Base-by-base conservation (phyloP, 441 rosid genomes). In the Oxalis stricta region DNA sequence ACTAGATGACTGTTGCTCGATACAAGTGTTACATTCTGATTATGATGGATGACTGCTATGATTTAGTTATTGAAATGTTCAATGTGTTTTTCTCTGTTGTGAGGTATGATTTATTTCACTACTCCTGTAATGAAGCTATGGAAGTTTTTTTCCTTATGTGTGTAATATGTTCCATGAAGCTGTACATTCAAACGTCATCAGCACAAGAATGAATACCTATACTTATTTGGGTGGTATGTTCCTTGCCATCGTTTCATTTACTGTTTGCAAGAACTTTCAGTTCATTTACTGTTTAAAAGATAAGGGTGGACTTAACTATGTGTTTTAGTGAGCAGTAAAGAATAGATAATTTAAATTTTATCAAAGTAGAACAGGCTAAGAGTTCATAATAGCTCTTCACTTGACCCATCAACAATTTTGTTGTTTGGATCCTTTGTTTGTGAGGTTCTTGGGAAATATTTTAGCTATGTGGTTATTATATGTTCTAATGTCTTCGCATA, bases 11-110 rank as follows among this genome's bases (percentile, higher is more conserved):
- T 15, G 55, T 83, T 52, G 79, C 91, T 48, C 75, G 58, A 28
- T 83, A 79, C 51, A 81, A 71, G 61, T 85, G 82, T 55, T 89
- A 67, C n/a, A n/a, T n/a, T 50, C 73, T 91, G 62, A 60, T 78
- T 30, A 69, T 86, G 95, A 65, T 91, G 63, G 87, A 81, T 58
- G 83, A 64, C 55, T 75, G 84, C 66, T 38, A 47, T 26, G 76
- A 83, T 72, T 73, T 86, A 46, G 60, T 79, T 47, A 59, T 66
- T 54, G 72, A 83, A 51, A 77, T 91, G 95, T 91, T 91, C 64
- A 69, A 68, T 34, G 56, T 52, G 32, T 77, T 86, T 61, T 91
- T 91, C 73, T 70, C 87, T 33, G 58, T 69, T 61, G 85, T 71
- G 60, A 77, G 98, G 96, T 89, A 33, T 51, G 60, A 18, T 50